Evolutionary conservation across 2,329 filamentous ascomycete species (phyloP).

Genomic region (Gnomoniopsis smithogilvyi): DNA sequence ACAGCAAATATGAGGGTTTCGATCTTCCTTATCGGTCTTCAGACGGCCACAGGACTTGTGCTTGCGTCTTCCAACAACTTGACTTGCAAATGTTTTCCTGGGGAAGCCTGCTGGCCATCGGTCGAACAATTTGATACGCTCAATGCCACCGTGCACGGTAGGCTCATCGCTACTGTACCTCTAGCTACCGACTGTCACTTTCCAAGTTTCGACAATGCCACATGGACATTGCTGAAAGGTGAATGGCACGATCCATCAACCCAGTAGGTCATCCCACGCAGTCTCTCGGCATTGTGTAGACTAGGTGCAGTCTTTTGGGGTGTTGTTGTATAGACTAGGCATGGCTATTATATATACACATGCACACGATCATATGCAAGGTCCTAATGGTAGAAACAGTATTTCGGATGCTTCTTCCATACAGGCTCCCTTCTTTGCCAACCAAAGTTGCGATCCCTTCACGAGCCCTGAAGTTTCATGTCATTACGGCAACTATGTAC

Average conservation of each 20-base stretch:
- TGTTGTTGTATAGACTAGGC: too few relatives aligned
- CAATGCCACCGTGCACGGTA: conserved; percentile 46
- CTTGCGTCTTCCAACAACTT: not conserved
- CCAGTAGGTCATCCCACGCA: conserved; percentile 26
- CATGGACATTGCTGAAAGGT: conserved; percentile 32
- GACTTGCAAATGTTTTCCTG: conserved; percentile 35
- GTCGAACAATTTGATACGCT: conserved; percentile 37
- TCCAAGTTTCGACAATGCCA: conserved; percentile 32
- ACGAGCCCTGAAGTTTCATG: conserved; percentile 27
- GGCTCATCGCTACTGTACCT: conserved; percentile 45
- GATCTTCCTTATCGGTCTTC: not conserved
- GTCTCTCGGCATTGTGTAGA: too few relatives aligned
- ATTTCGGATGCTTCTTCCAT: conserved; percentile 22
- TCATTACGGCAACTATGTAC: conserved; percentile 30
- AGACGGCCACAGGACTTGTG: not conserved
- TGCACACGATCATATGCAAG: too few relatives aligned
- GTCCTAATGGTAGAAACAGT: too few relatives aligned
- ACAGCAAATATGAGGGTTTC: not conserved
- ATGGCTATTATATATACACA: too few relatives aligned
- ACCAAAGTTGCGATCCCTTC: conserved; percentile 20
- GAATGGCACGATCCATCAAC: conserved; percentile 35
- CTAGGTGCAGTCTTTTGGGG: too few relatives aligned
- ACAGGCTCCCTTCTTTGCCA: conserved; percentile 28
- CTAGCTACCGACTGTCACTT: conserved; percentile 43
- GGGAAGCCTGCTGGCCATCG: conserved; percentile 48